phyloP scores from a whole-genome alignment of 169 alveolate genomes.

The Pseudocohnilembus persalinus region DNA sequence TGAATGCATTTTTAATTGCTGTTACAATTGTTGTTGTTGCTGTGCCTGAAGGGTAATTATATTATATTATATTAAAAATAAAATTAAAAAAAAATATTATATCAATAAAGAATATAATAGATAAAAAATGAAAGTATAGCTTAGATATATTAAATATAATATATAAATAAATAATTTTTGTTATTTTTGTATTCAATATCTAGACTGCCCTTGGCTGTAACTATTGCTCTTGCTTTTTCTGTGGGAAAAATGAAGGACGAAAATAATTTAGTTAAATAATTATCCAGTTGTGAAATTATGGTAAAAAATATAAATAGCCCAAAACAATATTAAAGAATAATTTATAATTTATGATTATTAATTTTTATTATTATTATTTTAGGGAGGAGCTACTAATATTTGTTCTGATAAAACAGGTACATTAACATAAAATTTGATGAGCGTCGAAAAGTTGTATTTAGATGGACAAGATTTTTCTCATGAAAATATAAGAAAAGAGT shows the following conservation, averaged over 20 bases:
- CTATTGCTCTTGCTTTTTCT: slow-evolving; percentile 48
- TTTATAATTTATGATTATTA: too few species aligned
- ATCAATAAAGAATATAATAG: too few species aligned
- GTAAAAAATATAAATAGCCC: slow-evolving; percentile 21
- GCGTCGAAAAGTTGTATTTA: slow-evolving; percentile 28
- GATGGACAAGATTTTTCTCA: slow-evolving; percentile 21
- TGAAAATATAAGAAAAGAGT: slow-evolving; percentile 11
- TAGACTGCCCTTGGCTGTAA: slow-evolving; percentile 85
- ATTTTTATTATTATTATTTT: too few species aligned
- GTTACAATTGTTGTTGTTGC: slow-evolving; percentile 84
- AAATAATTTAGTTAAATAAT: slow-evolving; percentile 50
- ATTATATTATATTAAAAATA: too few species aligned
- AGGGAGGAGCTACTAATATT: slow-evolving; percentile 76
- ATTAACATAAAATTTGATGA: slow-evolving; percentile 65
- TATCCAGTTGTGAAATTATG: slow-evolving; percentile 74
- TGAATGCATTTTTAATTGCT: slow-evolving; percentile 63
- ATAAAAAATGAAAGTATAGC: too few species aligned
- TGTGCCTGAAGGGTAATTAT: slow-evolving; percentile 79
- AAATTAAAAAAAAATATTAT: too few species aligned
- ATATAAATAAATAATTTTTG: too few species aligned
- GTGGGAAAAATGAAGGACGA: slow-evolving; percentile 61
- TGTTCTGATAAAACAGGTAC: slow-evolving; percentile 78
- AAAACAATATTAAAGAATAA: slow-evolving; percentile 39
- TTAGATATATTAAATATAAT: too few species aligned
- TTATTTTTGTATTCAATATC: too few species aligned